Evolutionary conservation across 805 yeast genomes (phyloP), one percentile per base, ranked within the genome.

Genomic region (Spathaspora passalidarum): DNA sequence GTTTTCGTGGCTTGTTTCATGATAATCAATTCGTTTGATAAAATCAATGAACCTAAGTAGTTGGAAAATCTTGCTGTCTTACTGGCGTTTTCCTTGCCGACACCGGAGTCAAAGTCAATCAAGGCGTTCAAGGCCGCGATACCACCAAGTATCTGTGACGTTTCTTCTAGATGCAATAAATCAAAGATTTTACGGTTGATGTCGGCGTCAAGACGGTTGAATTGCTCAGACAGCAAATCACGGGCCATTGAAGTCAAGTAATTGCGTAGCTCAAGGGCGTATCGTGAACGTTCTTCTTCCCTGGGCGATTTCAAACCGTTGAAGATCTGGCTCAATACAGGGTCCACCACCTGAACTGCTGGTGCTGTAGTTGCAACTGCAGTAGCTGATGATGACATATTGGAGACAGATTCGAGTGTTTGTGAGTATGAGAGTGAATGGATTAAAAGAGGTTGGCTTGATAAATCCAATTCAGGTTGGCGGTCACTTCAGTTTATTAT

Each of bases 21-120:
- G 26, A 90, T 92, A 32, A 81, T 88, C 14, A 84, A 73, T 57
- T 94, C 97, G 52, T 80, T 85, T 0, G 94, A 85, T 2, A 94
- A 86, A 17, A 92, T 81, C 46, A 89, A 77, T 35, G 84, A 80
- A 36, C 96, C 76, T 49, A 92, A 70, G 59, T 92, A 92, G 55
- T 88, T 92, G n/a, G 96, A 92, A 60, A 88, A 81, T 48, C 98
- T 74, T 5, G 96, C 88, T 2, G 95, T 87, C 64, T 88, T 91
- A 46, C 88, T 88, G 18, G 95, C 88, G 51, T 84, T 79, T 55
- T 90, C 97, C 55, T 86, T 92, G 16, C 77, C 77, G 3, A 75
- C 65, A 16, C 88, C 89, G 8, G 88, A 82, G 52, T 89, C 91
- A 56, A 88, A 82, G 47, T 87, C 94, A 44, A 92, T 87, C 49